Evolutionary conservation across 2,329 filamentous ascomycete species (phyloP).

Genomic region (Aspergillus amoenus): DNA sequence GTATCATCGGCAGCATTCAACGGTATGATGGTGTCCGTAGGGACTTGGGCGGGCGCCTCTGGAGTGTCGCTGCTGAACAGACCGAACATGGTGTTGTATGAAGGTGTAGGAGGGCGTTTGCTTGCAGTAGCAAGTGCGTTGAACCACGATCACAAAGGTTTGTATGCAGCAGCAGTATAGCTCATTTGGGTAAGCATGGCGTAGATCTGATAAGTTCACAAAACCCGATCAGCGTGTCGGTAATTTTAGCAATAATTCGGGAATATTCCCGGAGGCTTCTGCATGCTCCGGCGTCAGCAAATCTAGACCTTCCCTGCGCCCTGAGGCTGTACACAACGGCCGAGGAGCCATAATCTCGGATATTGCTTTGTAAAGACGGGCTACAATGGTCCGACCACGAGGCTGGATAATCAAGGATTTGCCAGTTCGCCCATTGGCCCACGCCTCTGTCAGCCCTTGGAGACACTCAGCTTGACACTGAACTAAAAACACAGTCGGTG

Average conservation of each 20-base stretch:
- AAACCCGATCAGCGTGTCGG: neutral
- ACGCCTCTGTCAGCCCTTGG: neutral
- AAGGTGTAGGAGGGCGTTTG: neutral
- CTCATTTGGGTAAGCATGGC: neutral
- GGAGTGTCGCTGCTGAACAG: neutral
- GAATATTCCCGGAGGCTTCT: neutral
- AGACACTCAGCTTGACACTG: neutral
- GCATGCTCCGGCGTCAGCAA: neutral
- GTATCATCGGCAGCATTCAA: neutral
- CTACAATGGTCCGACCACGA: neutral
- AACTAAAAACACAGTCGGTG: neutral
- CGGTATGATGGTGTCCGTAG: neutral
- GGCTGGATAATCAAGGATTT: neutral
- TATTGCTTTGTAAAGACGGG: neutral
- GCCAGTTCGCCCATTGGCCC: neutral
- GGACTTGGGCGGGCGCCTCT: neutral
- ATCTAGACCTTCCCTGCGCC: neutral
- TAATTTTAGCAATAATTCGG: neutral
- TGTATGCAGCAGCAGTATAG: neutral
- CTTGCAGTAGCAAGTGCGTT: neutral
- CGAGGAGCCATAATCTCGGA: neutral
- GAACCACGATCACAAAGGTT: neutral
- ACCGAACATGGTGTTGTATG: neutral
- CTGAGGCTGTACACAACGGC: neutral
- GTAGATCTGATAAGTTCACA: neutral